Evolutionary conservation across 2,329 filamentous ascomycete species (phyloP).

Genomic region (Aureobasidium zeae): DNA sequence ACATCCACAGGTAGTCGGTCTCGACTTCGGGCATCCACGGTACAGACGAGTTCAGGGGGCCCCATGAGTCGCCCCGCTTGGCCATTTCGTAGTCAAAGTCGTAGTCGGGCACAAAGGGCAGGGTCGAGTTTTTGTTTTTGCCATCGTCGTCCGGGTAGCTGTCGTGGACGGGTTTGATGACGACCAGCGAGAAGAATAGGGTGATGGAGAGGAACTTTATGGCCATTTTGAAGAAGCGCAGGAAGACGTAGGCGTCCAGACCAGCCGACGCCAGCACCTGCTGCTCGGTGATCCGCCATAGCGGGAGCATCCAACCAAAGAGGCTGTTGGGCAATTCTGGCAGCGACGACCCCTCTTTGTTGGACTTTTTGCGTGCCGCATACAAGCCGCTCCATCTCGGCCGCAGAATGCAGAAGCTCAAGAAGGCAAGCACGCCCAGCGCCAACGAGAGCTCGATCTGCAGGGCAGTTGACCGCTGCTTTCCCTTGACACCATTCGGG

Average conservation of each 20-base stretch:
- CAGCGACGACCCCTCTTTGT: conserved; percentile 54
- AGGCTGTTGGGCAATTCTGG: conserved; percentile 75
- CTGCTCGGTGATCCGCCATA: conserved; percentile 79
- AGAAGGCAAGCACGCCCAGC: conserved; percentile 61
- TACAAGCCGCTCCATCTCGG: conserved; percentile 90
- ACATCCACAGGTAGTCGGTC: conserved; percentile 73
- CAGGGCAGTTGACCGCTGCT: conserved; percentile 30
- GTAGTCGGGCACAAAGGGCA: conserved; percentile 4
- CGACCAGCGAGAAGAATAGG: conserved; percentile 67
- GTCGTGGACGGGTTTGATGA: conserved; percentile 80
- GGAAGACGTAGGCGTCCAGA: conserved; percentile 90
- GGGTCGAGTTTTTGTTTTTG: conserved; percentile 20
- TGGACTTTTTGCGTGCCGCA: conserved; percentile 73
- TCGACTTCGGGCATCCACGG: conserved; percentile 25
- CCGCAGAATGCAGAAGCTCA: conserved; percentile 73
- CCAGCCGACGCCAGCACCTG: conserved; percentile 84
- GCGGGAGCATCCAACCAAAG: conserved; percentile 84
- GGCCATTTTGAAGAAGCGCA: conserved; percentile 93
- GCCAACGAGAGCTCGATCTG: conserved; percentile 65
- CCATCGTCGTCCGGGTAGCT: conserved; percentile 45
- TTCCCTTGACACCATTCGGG: not conserved
- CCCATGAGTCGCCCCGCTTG: not conserved
- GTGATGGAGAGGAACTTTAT: conserved; percentile 72
- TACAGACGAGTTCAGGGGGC: conserved; percentile 4
- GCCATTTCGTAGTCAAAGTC: conserved; percentile 2